These are phyloP conservation scores for Backusella liffmaniae DNA, from an alignment of 192 early-diverging fungal species.

Conservation along the genomic window DNA sequence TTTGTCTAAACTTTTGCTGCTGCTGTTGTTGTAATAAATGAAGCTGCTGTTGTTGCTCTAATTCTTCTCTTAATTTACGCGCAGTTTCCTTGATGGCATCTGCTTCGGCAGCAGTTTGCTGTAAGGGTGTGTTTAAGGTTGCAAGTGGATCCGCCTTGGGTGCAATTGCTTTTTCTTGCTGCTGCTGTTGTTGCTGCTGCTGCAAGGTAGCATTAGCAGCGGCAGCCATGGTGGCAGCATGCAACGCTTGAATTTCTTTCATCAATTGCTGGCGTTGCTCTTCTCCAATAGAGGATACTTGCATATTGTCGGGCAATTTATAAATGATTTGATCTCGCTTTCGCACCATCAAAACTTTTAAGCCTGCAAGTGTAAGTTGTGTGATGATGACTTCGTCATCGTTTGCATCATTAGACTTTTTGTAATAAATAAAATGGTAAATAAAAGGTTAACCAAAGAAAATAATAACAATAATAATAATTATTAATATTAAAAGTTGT, in stretches of 20 bases:
- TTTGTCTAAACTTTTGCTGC: slow-evolving; percentile 8
- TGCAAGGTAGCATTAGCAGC: not conserved
- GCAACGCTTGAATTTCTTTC: slow-evolving; percentile 47
- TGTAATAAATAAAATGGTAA: not conserved
- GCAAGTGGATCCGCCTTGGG: slow-evolving; percentile 19
- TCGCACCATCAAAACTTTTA: slow-evolving; percentile 33
- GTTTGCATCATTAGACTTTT: not conserved
- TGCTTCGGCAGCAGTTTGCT: slow-evolving; percentile 17
- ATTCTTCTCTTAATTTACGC: slow-evolving; percentile 26
- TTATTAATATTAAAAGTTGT: not conserved
- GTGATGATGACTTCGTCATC: slow-evolving; percentile 28
- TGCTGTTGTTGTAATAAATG: slow-evolving; percentile 7
- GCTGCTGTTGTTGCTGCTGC: not conserved
- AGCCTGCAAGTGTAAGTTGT: slow-evolving; percentile 22
- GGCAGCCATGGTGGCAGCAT: slow-evolving; percentile 26
- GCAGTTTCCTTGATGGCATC: slow-evolving; percentile 21
- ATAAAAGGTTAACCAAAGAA: not conserved
- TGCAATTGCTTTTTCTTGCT: slow-evolving; percentile 21
- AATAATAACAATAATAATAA: not conserved
- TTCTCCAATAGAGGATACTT: slow-evolving; percentile 41
- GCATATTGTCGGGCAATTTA: slow-evolving; percentile 56
- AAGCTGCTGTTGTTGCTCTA: slow-evolving; percentile 13
- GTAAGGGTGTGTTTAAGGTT: not conserved
- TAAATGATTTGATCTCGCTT: slow-evolving; percentile 52
- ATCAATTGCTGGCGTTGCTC: slow-evolving; percentile 44